Base-by-base conservation (phyloP, 1,284 basidiomycete species). In the Moniliella sp. region DNA sequence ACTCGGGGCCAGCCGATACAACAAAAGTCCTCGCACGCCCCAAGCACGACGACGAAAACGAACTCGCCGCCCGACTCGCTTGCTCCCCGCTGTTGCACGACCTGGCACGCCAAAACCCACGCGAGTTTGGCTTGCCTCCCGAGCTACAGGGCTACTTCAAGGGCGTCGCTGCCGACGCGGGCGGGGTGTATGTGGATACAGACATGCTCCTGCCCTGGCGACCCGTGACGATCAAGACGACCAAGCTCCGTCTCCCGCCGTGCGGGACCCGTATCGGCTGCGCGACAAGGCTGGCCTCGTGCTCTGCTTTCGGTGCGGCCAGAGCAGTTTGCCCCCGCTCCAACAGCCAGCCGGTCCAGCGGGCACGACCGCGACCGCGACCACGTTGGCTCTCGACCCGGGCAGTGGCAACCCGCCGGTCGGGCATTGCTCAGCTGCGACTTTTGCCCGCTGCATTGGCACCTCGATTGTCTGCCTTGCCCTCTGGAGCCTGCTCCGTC, bases 391-490 rank as follows among this genome's bases (percentile, higher is more conserved):
- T 13, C 21, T 23, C n/a, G 8, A 7, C n/a, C 7, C 21, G n/a
- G 21, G 21, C 21, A 7, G 8, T 23, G 7, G 21, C 21, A 23
- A 23, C 21, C n/a, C 21, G 8, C 8, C 21, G 21, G 8, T 23
- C 7, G 8, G 21, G n/a, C 21, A 7, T n/a, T 23, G 21, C 7
- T 23, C 40, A 80, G 81, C 19, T 99, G 88, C 62, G 91, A 97
- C 64, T 84, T 86, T 57, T 99, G 91, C 64, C 69, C 71, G 36
- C 69, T 88, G 35, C 79, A 88, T 61, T 99, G 88, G 81, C 88
- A 99, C 61, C 70, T 94, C 34, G 88, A 97, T 60, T 99, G 88
- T 55, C 66, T 97, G 18, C 75, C 79, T 48, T n/a, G n/a, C n/a
- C n/a, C n/a, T n/a, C n/a, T n/a, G n/a, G n/a, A n/a, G n/a, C n/a